Evolutionary conservation across 2,329 filamentous ascomycete genomes (phyloP).

Genomic region (Aspergillus quadricinctus): DNA sequence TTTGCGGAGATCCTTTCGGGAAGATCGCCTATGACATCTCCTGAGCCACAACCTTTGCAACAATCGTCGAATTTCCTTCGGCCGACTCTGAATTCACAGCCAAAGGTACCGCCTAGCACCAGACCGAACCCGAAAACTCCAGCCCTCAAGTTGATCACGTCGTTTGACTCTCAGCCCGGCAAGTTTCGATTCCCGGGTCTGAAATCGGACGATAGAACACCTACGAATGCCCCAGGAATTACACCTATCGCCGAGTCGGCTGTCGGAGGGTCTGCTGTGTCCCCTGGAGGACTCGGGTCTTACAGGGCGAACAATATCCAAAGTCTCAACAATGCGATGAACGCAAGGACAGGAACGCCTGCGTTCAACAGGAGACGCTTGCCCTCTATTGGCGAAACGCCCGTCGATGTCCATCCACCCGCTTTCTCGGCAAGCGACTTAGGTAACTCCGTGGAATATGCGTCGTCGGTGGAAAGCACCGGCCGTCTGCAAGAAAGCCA

Average conservation of each 20-base stretch:
- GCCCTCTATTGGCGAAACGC: conserved; percentile 71
- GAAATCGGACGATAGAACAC: conserved; percentile 59
- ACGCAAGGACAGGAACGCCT: conserved; percentile 59
- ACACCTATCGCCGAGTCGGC: conserved; percentile 85
- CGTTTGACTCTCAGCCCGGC: conserved; percentile 57
- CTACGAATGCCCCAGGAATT: conserved; percentile 69
- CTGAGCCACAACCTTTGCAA: conserved; percentile 54
- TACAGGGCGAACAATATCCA: conserved; percentile 56
- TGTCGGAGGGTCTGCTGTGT: conserved; percentile 54
- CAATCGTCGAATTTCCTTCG: conserved; percentile 14
- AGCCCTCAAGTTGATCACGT: conserved; percentile 84
- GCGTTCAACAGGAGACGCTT: conserved; percentile 62
- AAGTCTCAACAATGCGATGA: conserved; percentile 65
- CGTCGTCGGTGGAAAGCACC: conserved; percentile 45
- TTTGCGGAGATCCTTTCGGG: conserved; percentile 29
- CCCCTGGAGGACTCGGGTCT: conserved; percentile 63
- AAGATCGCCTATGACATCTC: conserved; percentile 40
- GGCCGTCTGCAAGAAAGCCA: conserved; percentile 25
- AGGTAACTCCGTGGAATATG: conserved; percentile 44
- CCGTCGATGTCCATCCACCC: conserved; percentile 47
- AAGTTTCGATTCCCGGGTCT: conserved; percentile 62
- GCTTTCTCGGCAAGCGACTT: conserved; percentile 38
- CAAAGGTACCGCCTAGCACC: conserved; percentile 49
- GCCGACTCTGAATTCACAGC: conserved; percentile 15
- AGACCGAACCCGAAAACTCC: conserved; percentile 70